A percentile compares a stretch with the other conserved stretches of the same genome.
These are phyloP conservation scores for Botrytis elliptica DNA, from an alignment of 2,329 filamentous ascomycete species.

Conservation along the genomic window DNA sequence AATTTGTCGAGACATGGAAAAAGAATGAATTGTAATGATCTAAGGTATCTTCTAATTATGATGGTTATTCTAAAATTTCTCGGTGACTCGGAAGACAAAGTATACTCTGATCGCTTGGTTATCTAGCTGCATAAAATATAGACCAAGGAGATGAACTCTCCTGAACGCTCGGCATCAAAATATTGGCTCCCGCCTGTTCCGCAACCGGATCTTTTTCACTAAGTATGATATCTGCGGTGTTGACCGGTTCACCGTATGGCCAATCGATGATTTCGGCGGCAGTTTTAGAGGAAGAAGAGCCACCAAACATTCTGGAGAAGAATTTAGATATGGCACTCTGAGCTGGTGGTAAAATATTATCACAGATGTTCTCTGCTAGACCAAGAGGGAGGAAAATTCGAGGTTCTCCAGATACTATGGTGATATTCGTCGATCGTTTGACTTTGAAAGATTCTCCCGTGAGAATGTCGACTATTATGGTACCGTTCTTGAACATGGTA, in stretches of 20 bases:
- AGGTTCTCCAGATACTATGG: conserved; percentile 20
- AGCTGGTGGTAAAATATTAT: conserved; percentile 18
- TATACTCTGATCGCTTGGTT: neutral
- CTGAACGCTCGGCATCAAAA: conserved; percentile 8
- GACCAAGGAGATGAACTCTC: conserved; percentile 13
- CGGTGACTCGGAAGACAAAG: neutral
- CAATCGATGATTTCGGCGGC: conserved; percentile 10
- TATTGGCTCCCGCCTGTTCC: neutral
- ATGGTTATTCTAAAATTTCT: neutral
- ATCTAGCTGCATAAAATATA: conserved; percentile 3
- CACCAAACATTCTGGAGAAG: neutral
- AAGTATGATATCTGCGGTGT: neutral
- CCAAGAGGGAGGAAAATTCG: conserved; percentile 22
- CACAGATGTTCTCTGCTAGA: conserved; percentile 20
- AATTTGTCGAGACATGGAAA: neutral
- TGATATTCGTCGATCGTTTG: conserved; percentile 20
- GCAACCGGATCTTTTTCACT: conserved; percentile 1
- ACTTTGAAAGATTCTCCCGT: conserved; percentile 25
- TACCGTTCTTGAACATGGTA: conserved; percentile 23
- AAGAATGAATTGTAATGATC: neutral
- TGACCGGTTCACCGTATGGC: conserved; percentile 4
- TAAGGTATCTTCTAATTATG: neutral
- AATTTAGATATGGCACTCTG: conserved; percentile 6
- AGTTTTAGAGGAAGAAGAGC: neutral
- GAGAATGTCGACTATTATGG: conserved; percentile 25